phyloP scores from a whole-genome alignment of 768 basidiomycete species.

The Imleria badia region DNA sequence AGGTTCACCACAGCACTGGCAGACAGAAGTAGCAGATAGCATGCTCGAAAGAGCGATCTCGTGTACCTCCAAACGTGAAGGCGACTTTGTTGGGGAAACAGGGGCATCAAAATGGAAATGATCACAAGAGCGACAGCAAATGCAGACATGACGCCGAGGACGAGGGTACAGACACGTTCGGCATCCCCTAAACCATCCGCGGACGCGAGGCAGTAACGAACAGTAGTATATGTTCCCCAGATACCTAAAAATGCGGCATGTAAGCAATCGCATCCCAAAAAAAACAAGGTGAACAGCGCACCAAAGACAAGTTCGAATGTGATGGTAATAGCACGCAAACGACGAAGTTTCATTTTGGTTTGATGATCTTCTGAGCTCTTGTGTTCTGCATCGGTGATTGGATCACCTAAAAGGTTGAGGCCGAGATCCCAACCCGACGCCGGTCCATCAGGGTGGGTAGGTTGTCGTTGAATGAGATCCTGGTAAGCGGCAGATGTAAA shows the following conservation, averaged over 20 bases:
- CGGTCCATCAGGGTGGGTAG: conserved; percentile 43
- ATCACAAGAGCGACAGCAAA: conserved; percentile 26
- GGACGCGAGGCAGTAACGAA: conserved; percentile 67
- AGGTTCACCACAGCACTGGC: conserved; percentile 56
- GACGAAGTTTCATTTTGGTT: conserved; percentile 34
- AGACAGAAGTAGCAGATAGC: conserved; percentile 49
- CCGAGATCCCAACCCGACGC: conserved; percentile 30
- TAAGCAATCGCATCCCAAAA: conserved; percentile 1
- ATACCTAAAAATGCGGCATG: conserved; percentile 34
- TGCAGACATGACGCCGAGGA: conserved; percentile 24
- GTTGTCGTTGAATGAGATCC: conserved; percentile 38
- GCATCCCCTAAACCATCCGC: conserved; percentile 43
- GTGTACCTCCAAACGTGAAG: conserved; percentile 9
- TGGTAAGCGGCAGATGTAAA: conserved; percentile 33
- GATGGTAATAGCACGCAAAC: conserved; percentile 30
- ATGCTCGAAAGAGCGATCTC: conserved; percentile 36
- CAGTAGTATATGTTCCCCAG: conserved; percentile 62
- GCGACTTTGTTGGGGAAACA: conserved; percentile 29
- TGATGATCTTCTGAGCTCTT: conserved; percentile 28
- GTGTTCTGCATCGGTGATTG: conserved; percentile 31
- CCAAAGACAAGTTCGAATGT: conserved; percentile 38
- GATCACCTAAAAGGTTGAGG: conserved; percentile 33
- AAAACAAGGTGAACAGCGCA: conserved; percentile 17
- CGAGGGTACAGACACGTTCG: conserved; percentile 36
- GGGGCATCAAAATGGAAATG: conserved; percentile 41